Conservation (phyloP, 2,329 filamentous ascomycete genomes). For the Stachybotrys chlorohalonatus region DNA sequence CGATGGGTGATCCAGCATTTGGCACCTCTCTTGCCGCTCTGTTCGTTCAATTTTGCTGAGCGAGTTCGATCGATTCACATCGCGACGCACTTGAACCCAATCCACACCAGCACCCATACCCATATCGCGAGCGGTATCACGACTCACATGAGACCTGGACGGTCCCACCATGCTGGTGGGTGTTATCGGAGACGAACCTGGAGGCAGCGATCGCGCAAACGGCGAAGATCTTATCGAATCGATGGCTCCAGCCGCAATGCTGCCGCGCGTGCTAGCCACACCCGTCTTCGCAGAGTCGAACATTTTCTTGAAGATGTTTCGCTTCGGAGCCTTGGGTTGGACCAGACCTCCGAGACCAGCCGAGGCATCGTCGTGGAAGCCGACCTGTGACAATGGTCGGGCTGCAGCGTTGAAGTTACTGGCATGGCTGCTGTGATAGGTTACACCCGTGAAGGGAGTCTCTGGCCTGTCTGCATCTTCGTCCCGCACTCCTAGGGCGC, state of each 20-base stretch:
- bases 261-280: slow-evolving; percentile 80
- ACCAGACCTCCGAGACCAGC: slow-evolving; percentile 71
- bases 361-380: slow-evolving; percentile 55
- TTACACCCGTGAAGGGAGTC: slow-evolving; percentile 66
- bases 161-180: slow-evolving; percentile 24
- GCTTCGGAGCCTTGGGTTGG: slow-evolving; percentile 68
- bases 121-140: slow-evolving; percentile 59
- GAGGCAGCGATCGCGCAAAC: slow-evolving; percentile 30
- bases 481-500: slow-evolving; percentile 53
- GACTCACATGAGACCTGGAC: slow-evolving; percentile 25
- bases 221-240: slow-evolving; percentile 33
- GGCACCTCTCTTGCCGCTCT: slow-evolving; percentile 79
- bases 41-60: slow-evolving; percentile 79
- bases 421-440: slow-evolving; percentile 83
- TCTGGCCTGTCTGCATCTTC: slow-evolving; percentile 47
- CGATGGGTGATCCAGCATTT: slow-evolving; percentile 87
- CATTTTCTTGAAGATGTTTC: slow-evolving; percentile 92
- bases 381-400: slow-evolving; percentile 56
- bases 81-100: slow-evolving; percentile 95
- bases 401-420: slow-evolving; percentile 36
- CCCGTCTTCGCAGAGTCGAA: slow-evolving; percentile 90
- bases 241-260: slow-evolving; percentile 53
- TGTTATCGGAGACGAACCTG: slow-evolving; percentile 35
- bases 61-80: slow-evolving; percentile 92
- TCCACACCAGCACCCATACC: slow-evolving; percentile 58